These are phyloP conservation scores for Pyrrhoderma lamaoense DNA, from an alignment of 1,284 basidiomycete species.

Conservation along the genomic window DNA sequence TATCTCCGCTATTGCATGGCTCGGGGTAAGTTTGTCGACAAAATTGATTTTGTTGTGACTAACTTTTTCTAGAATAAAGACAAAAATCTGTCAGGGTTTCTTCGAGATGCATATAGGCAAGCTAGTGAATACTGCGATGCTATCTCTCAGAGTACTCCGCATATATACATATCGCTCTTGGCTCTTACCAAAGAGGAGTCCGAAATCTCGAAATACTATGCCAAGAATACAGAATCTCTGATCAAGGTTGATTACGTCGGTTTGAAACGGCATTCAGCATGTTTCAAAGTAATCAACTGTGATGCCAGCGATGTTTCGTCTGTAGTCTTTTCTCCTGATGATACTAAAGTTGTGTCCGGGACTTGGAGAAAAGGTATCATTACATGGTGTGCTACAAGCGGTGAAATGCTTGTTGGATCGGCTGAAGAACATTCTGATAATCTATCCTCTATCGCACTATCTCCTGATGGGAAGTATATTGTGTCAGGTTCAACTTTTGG, in stretches of 20 bases:
- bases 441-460: not conserved
- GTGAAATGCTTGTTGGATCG: not conserved
- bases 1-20: not conserved
- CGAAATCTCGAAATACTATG: not conserved
- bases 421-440: not conserved
- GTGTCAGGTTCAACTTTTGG: not conserved
- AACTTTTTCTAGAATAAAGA: not conserved
- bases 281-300: not conserved
- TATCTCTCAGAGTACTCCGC: constrained; percentile 20
- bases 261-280: not conserved
- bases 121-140: constrained; percentile 15
- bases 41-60: constrained; percentile 4
- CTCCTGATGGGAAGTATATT: not conserved
- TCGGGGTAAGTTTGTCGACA: not conserved
- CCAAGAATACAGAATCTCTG: not conserved
- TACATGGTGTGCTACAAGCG: not conserved
- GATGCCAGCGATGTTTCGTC: not conserved
- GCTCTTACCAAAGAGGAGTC: constrained; percentile 19
- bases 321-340: constrained; percentile 2
- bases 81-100: not conserved
- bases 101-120: constrained; percentile 19
- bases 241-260: not conserved
- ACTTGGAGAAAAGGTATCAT: not conserved
- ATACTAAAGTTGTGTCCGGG: not conserved
- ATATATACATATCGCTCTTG: constrained; percentile 23